Conservation (phyloP, 345 rosid genomes). For the Tarenaya hassleriana region DNA sequence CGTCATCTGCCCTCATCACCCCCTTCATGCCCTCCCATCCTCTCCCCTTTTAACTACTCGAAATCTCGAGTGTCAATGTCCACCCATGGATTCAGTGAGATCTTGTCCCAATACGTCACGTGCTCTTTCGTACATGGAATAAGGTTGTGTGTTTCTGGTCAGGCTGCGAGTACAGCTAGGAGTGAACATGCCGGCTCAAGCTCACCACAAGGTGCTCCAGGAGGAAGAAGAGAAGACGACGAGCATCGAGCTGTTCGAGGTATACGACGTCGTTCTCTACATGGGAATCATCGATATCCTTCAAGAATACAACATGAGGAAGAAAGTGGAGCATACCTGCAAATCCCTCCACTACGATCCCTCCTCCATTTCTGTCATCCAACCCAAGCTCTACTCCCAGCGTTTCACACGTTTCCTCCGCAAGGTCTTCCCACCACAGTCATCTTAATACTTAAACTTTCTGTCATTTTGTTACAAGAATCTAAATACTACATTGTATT, state of each 20-base stretch:
- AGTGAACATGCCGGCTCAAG: slow-evolving; percentile 98
- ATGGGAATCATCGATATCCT: slow-evolving; percentile 89
- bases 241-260: slow-evolving; percentile 68
- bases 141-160: neutral
- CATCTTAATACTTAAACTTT: too few relatives aligned
- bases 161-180: slow-evolving; percentile 95
- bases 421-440: slow-evolving; percentile 54
- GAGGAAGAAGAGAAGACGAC: slow-evolving; percentile 39
- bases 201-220: slow-evolving; percentile 46
- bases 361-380: slow-evolving; percentile 54
- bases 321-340: slow-evolving; percentile 58
- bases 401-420: slow-evolving; percentile 69
- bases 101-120: too few relatives aligned
- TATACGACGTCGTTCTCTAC: slow-evolving; percentile 84
- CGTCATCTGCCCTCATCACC: too few relatives aligned
- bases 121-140: too few relatives aligned
- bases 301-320: slow-evolving; percentile 76
- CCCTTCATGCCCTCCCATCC: too few relatives aligned
- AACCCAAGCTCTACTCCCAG: slow-evolving; percentile 62
- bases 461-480: too few relatives aligned
- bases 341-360: slow-evolving; percentile 69
- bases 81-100: too few relatives aligned
- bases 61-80: too few relatives aligned
- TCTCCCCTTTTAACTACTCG: too few relatives aligned
- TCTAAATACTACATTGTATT: too few relatives aligned